A percentile compares a stretch with the other conserved stretches of the same genome.
phyloP scores from a whole-genome alignment of 129 eudicot species.

The Rutidosis leptorrhynchoides region DNA sequence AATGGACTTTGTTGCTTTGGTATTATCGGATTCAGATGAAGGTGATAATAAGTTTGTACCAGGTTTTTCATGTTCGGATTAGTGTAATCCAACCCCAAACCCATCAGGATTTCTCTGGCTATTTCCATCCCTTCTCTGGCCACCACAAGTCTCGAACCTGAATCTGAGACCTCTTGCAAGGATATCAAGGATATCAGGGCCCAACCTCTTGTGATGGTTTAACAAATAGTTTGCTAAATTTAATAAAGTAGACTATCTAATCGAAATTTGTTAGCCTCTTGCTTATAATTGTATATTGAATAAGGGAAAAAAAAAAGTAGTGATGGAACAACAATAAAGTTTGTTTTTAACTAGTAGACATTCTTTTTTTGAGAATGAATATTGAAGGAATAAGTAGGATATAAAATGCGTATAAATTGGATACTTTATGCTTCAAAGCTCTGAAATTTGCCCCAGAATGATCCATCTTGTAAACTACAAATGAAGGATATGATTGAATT shows the following conservation, averaged over 20 bases:
- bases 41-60: not conserved
- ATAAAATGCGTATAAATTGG: not conserved
- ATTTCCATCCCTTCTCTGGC: too few species aligned
- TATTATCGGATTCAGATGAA: not conserved
- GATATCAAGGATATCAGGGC: too few species aligned
- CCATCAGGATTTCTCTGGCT: too few species aligned
- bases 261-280: not conserved
- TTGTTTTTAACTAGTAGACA: not conserved
- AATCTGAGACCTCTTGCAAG: too few species aligned
- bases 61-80: too few species aligned
- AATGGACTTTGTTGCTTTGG: not conserved
- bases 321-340: not conserved
- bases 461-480: not conserved
- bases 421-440: not conserved
- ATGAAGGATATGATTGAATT: not conserved
- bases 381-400: slow-evolving; percentile 12
- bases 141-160: too few species aligned
- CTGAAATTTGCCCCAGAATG: not conserved
- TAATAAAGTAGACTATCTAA: not conserved
- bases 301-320: too few species aligned
- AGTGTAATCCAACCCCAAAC: too few species aligned
- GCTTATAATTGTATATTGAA: not conserved
- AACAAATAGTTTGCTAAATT: not conserved
- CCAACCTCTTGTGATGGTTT: too few species aligned
- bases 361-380: not conserved